Conservation (phyloP, 2,329 filamentous ascomycete species). For the Diaporthe sp. region DNA sequence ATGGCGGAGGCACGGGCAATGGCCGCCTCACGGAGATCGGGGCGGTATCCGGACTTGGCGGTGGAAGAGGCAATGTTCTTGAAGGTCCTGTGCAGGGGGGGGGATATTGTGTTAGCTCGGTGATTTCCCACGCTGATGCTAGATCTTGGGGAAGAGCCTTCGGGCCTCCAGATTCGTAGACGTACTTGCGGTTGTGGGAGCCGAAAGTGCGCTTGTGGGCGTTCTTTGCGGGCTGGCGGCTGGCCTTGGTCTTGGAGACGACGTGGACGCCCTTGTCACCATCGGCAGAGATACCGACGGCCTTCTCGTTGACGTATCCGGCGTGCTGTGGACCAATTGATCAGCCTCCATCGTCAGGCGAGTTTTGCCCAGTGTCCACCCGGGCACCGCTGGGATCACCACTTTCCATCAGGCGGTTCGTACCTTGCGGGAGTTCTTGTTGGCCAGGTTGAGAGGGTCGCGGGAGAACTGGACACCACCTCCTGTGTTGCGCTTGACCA, state of each 20-base stretch:
- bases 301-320: slow-evolving; percentile 95
- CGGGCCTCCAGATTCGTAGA: slow-evolving; percentile 51
- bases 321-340: slow-evolving; percentile 73
- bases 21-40: slow-evolving; percentile 82
- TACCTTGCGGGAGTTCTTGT: slow-evolving; percentile 94
- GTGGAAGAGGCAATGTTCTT: slow-evolving; percentile 86
- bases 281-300: slow-evolving; percentile 81
- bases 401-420: slow-evolving; percentile 42
- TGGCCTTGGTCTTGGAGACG: slow-evolving; percentile 83
- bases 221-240: slow-evolving; percentile 80
- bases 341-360: slow-evolving; percentile 52
- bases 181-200: slow-evolving; percentile 82
- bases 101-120: not conserved
- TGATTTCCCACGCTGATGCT: not conserved
- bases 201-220: slow-evolving; percentile 77
- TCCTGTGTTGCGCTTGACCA: slow-evolving; percentile 87
- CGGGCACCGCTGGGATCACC: not conserved
- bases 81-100: slow-evolving; percentile 76
- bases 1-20: slow-evolving; percentile 90
- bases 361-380: not conserved
- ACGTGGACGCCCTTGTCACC: slow-evolving; percentile 86
- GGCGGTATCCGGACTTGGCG: slow-evolving; percentile 88
- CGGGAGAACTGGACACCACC: slow-evolving; percentile 92
- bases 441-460: slow-evolving; percentile 93
- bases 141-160: not conserved